Evolutionary conservation across 2,329 filamentous ascomycete genomes (phyloP).

Genomic region (Mycosphaerella sp.): DNA sequence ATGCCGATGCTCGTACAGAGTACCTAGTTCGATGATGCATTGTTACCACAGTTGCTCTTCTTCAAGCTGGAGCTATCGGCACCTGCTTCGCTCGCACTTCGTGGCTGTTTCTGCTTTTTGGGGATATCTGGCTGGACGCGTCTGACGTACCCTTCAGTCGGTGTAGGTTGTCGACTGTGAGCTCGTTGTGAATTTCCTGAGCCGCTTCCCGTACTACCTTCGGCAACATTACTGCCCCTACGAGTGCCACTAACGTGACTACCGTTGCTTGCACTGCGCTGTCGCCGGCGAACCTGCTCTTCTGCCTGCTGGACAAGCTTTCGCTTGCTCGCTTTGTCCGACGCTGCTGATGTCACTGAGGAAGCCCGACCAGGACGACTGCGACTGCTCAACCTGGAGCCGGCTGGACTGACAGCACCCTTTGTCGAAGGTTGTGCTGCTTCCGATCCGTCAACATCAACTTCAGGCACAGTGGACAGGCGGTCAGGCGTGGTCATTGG

Average conservation of each 20-base stretch:
- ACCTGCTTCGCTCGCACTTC: neutral
- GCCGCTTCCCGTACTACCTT: slow-evolving; percentile 9
- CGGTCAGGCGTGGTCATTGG: slow-evolving; percentile 27
- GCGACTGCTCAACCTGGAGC: slow-evolving; percentile 28
- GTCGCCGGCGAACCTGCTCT: slow-evolving; percentile 23
- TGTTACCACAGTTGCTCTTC: neutral
- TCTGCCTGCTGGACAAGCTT: slow-evolving; percentile 32
- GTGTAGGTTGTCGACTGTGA: slow-evolving; percentile 29
- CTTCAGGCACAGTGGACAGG: slow-evolving; percentile 33
- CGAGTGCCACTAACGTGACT: slow-evolving; percentile 7
- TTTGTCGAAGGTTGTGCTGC: slow-evolving; percentile 11
- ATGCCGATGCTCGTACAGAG: slow-evolving; percentile 5
- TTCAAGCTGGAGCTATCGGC: neutral
- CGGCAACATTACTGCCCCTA: slow-evolving; percentile 8
- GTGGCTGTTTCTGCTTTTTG: slow-evolving; percentile 4
- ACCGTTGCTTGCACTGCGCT: slow-evolving; percentile 19
- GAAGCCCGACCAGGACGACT: slow-evolving; percentile 22
- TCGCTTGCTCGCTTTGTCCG: slow-evolving; percentile 34
- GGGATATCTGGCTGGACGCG: slow-evolving; percentile 2
- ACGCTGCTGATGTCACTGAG: slow-evolving; percentile 20
- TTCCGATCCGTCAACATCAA: slow-evolving; percentile 16
- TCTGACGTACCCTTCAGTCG: slow-evolving; percentile 30
- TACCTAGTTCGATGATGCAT: slow-evolving; percentile 1
- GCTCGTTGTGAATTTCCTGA: slow-evolving; percentile 9
- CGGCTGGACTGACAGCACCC: slow-evolving; percentile 17